Base-by-base conservation (phyloP, 176 grass and related monocot species). In the Olyra latifolia region DNA sequence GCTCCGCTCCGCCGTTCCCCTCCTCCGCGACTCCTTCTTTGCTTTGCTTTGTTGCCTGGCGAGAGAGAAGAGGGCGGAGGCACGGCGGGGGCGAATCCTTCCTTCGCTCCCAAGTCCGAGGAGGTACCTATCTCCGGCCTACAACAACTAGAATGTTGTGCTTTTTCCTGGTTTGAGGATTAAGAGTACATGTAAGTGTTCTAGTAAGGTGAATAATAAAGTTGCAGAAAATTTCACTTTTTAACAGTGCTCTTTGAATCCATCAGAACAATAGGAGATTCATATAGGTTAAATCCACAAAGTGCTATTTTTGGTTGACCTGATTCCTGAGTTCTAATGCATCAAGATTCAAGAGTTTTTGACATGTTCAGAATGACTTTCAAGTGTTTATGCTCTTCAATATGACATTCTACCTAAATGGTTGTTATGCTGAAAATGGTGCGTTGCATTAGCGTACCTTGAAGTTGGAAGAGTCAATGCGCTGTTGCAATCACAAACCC, bases 121-220 rank as follows among this genome's bases (percentile, higher is more conserved):
- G n/a, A n/a, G n/a, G n/a, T n/a, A n/a, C n/a, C n/a, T n/a, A n/a
- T n/a, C n/a, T n/a, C n/a, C n/a, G n/a, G n/a, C n/a, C n/a, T n/a
- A n/a, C n/a, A n/a, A n/a, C n/a, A n/a, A 52, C 6, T 52, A 20
- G 17, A 20, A 19, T 52, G 49, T 52, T 52, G 8, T 17, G 19
- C 57, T 60, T 11, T 60, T 27, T 60, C 57, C 24, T 60, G 10
- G 57, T 28, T 60, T 22, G 24, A 5, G 10, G 24, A 49, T 71
- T 50, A 71, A 52, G 45, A 17, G 23, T 29, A 71, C 30, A 24
- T 44, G 49, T 52, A 32, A 32, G 24, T 8, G 13, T 69, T 71
- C n/a, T 71, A 47, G 25, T 69, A 29, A 69, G 16, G 55, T 69
- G 20, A 58, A 44, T n/a, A 29, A 49, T 69, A 80, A 55, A 28